Base-by-base conservation (phyloP, 2,329 filamentous ascomycete species). In the Aspergillus tanneri region DNA sequence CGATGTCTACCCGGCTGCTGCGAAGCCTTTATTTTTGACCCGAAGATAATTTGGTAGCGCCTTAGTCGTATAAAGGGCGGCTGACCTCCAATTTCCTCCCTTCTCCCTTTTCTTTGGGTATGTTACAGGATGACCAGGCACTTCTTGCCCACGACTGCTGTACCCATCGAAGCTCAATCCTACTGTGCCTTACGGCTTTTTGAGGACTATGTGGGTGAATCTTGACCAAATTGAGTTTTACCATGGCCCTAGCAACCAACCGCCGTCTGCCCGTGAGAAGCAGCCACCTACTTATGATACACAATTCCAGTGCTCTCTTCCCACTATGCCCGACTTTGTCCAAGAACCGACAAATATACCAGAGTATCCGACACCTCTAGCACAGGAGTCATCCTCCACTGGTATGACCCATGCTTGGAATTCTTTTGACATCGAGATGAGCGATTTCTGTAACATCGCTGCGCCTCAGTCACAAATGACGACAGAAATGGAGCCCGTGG, bases 141-240 rank as follows among this genome's bases (percentile, higher is more conserved):
- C n/a, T n/a, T n/a, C n/a, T n/a, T n/a, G n/a, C n/a, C n/a, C n/a
- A n/a, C n/a, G n/a, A n/a, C 27, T 30, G 27, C 14, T 30, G 12
- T 30, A 30, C 14, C 27, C 14, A n/a, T 30, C 11, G 27, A n/a
- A n/a, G 14, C 14, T 12, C 14, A 30, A 5, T 4, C 14, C 27
- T n/a, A 30, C 27, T 30, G 27, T 30, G 14, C 27, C 27, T 30
- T n/a, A n/a, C n/a, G n/a, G n/a, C 27, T 30, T 30, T 30, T n/a
- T 30, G 27, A n/a, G 27, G 14, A 30, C n/a, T 44, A 50, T 50
- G 16, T 47, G 35, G 39, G 43, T 50, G 14, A 28, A 47, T 47
- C 43, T 50, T 47, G 27, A 50, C 39, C 21, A 50, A 50, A 50
- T 50, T 25, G 39, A 50, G 39, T 50, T 50, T 39, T 50, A 50